Evolutionary conservation across 1,284 basidiomycete species (phyloP), one percentile per base, ranked within the genome.

Genomic region (Irpex rosettiformis): DNA sequence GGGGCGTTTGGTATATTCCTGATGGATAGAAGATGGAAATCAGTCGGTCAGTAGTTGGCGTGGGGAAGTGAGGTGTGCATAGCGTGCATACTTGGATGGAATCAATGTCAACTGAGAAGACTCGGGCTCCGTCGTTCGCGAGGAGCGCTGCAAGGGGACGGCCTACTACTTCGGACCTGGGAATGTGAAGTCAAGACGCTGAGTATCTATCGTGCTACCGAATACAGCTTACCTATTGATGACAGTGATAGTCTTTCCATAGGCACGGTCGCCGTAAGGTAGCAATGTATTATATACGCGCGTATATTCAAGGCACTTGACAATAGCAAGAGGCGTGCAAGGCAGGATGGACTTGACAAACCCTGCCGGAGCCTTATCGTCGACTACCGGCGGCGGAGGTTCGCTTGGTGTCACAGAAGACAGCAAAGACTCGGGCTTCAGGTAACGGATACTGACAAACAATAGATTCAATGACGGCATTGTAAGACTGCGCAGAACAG

Each of bases 291-390:
- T 98, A 79, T 99, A 99, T 13, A 98, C 93, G 11, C 94, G 91
- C 48, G 91, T 80, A 64, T 89, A 82, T 71, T 99, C 96, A 28
- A 99, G 80, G 62, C 88, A 93, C 76, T 99, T 99, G 64, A 96
- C 96, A 69, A 98, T 91, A 1, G 94, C 96, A 24, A 99, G 83
- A 0, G 96, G 96, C 1, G 96, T 99, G 74, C 96, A 99, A 0
- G 96, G 96, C 33, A 99, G 84, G 70, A 99, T 95, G 13, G 93
- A 95, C 74, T 96, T 96, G 68, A 93, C 91, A 61, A 86, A 89
- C 13, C 93, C 93, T 0, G 84, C 73, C 1, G 94, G 93, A 2
- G 90, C 87, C 21, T 79, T 73, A 61, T 91, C 89, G 30, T 79
- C 78, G 27, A 79, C 77, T 2, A 72, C 71, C 2, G 74, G 70